Evolutionary conservation across 257 asterid species (phyloP).

Genomic region (Gentiana straminea): DNA sequence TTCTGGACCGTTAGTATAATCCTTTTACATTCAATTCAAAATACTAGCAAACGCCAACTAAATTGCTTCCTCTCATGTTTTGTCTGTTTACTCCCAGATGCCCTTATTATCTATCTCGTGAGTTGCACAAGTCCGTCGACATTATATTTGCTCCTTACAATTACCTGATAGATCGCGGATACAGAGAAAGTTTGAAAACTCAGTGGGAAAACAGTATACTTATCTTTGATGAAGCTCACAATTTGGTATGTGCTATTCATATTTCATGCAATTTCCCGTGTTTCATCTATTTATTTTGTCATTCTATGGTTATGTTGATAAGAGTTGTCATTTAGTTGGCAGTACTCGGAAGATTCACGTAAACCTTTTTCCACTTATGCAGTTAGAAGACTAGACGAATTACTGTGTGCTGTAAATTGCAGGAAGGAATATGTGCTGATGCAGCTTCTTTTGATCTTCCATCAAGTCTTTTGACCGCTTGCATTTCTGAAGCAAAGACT

Average conservation of each 20-base stretch:
- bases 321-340: too few species aligned
- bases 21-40: slow-evolving; percentile 11
- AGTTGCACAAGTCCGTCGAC: slow-evolving; percentile 81
- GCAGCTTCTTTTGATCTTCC: slow-evolving; percentile 98
- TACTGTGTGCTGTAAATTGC: slow-evolving; percentile 17
- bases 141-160: slow-evolving; percentile 96
- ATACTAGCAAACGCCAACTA: slow-evolving; percentile 15
- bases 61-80: slow-evolving; percentile 11
- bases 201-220: slow-evolving; percentile 77
- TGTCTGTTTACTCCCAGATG: slow-evolving; percentile 34
- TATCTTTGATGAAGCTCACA: slow-evolving; percentile 98
- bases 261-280: slow-evolving; percentile 13
- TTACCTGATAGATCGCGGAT: slow-evolving; percentile 84
- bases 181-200: slow-evolving; percentile 53
- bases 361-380: slow-evolving; percentile 4
- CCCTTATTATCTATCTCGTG: slow-evolving; percentile 91
- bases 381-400: slow-evolving; percentile 7
- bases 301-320: slow-evolving; percentile 4
- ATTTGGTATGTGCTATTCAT: slow-evolving; percentile 50
- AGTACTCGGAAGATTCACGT: too few species aligned
- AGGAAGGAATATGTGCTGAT: slow-evolving; percentile 96
- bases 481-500: slow-evolving; percentile 80
- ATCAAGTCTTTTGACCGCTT: slow-evolving; percentile 73
- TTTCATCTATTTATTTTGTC: slow-evolving; percentile 4
- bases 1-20: slow-evolving; percentile 69